Conservation (phyloP, 192 early-diverging fungal species). For the Gigaspora rosea region DNA sequence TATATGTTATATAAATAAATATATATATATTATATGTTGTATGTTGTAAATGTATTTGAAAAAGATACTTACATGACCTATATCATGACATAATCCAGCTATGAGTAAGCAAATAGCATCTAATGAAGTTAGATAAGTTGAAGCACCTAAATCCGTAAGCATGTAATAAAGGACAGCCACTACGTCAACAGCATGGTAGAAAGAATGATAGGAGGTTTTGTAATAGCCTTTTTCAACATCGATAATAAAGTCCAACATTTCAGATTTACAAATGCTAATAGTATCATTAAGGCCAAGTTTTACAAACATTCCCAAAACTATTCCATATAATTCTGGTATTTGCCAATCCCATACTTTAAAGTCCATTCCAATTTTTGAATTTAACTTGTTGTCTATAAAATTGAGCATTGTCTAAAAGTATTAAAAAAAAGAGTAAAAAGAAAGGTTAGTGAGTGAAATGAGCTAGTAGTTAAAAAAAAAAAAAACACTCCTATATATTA, state of each 20-base stretch:
- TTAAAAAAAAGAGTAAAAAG: not conserved
- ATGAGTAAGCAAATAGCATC: conserved; percentile 80
- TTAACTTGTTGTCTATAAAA: conserved; percentile 46
- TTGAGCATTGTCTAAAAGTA: conserved; percentile 50
- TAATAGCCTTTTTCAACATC: conserved; percentile 82
- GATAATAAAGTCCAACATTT: conserved; percentile 81
- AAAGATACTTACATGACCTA: conserved; percentile 73
- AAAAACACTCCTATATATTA: not conserved
- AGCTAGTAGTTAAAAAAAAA: not conserved
- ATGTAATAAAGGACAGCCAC: conserved; percentile 81
- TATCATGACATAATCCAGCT: conserved; percentile 88
- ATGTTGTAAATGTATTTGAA: no score
- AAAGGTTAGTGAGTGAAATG: not conserved
- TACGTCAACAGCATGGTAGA: conserved; percentile 91
- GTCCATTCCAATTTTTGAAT: conserved; percentile 38
- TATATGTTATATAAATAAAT: no score
- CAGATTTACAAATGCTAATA: conserved; percentile 58
- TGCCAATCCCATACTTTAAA: conserved; percentile 69
- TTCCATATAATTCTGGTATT: conserved; percentile 78
- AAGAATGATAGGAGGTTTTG: conserved; percentile 91
- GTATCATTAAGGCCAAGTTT: conserved; percentile 62
- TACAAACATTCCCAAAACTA: conserved; percentile 78
- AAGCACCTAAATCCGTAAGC: conserved; percentile 67
- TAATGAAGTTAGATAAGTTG: conserved; percentile 63
- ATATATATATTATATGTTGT: no score